A percentile compares a stretch with the other conserved stretches of the same genome.
Conservation (phyloP, 805 yeast genomes). For the Nakazawaea ishiwadae region DNA sequence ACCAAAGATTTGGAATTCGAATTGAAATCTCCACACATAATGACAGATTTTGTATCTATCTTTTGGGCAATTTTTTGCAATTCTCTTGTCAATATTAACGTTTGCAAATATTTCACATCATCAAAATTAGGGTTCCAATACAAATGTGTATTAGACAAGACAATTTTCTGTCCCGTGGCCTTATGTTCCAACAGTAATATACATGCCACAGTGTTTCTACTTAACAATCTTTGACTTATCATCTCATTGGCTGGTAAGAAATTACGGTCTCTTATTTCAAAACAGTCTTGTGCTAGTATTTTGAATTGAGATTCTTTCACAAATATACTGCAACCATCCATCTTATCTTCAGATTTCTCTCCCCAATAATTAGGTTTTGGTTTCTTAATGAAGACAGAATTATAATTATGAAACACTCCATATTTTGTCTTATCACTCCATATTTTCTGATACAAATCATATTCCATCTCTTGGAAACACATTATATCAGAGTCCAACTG, state of each 20-base stretch:
- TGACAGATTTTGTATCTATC: conserved; percentile 22
- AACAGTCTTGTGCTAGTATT: conserved; percentile 24
- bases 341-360: conserved; percentile 32
- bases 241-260: conserved; percentile 29
- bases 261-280: conserved; percentile 22
- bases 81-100: conserved; percentile 35
- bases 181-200: conserved; percentile 45
- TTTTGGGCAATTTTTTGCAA: conserved; percentile 23
- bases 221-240: conserved; percentile 30
- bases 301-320: conserved; percentile 45
- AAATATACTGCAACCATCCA: conserved; percentile 61
- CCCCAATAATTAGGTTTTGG: conserved; percentile 50
- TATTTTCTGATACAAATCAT: conserved; percentile 30
- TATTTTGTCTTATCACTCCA: conserved; percentile 30
- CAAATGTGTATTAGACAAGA: conserved; percentile 55
- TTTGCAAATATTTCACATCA: conserved; percentile 52
- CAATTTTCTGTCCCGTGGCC: conserved; percentile 32
- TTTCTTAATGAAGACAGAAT: conserved; percentile 43
- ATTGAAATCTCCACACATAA: conserved; percentile 56
- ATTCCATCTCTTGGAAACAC: conserved; percentile 55
- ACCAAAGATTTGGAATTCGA: conserved; percentile 47
- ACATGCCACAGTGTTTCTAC: conserved; percentile 54
- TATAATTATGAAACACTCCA: conserved; percentile 29
- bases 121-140: conserved; percentile 52
- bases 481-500: conserved; percentile 45